A percentile compares a stretch with the other conserved stretches of the same genome.
Evolutionary conservation across 768 basidiomycete species (phyloP).

Genomic region (Rhodotorula kratochvilovae): DNA sequence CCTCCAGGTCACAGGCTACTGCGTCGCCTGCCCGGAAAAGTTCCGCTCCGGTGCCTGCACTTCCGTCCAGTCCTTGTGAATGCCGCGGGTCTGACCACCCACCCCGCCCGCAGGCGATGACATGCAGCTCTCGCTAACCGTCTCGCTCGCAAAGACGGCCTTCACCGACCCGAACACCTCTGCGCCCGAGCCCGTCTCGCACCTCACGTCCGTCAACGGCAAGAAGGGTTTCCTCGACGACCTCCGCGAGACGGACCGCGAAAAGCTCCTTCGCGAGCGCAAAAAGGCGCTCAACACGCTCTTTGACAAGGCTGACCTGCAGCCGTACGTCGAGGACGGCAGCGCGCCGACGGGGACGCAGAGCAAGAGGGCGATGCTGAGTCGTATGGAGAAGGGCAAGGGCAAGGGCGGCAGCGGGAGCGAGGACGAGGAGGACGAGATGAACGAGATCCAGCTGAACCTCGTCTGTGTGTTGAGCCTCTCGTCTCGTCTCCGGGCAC

Average conservation of each 20-base stretch:
- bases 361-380: slow-evolving; percentile 47
- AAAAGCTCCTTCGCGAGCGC: slow-evolving; percentile 71
- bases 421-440: slow-evolving; percentile 65
- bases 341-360: slow-evolving; percentile 46
- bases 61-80: slow-evolving; percentile 57
- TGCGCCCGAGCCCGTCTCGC: neutral
- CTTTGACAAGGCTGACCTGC: slow-evolving; percentile 68
- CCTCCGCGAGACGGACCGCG: slow-evolving; percentile 71
- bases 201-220: neutral
- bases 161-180: slow-evolving; percentile 52
- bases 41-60: slow-evolving; percentile 24
- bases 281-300: slow-evolving; percentile 68
- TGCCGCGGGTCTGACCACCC: neutral
- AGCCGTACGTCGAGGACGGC: slow-evolving; percentile 53
- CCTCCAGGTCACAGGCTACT: slow-evolving; percentile 10
- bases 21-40: neutral
- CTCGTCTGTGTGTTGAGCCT: slow-evolving; percentile 61
- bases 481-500: too few relatives aligned
- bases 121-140: slow-evolving; percentile 69
- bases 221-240: slow-evolving; percentile 59
- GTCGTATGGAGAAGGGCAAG: slow-evolving; percentile 47
- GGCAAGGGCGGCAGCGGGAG: slow-evolving; percentile 63
- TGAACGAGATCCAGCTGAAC: slow-evolving; percentile 73
- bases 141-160: slow-evolving; percentile 65
- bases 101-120: slow-evolving; percentile 58